phyloP scores from a whole-genome alignment of 257 asterid genomes.

The Solanum verrucosum region DNA sequence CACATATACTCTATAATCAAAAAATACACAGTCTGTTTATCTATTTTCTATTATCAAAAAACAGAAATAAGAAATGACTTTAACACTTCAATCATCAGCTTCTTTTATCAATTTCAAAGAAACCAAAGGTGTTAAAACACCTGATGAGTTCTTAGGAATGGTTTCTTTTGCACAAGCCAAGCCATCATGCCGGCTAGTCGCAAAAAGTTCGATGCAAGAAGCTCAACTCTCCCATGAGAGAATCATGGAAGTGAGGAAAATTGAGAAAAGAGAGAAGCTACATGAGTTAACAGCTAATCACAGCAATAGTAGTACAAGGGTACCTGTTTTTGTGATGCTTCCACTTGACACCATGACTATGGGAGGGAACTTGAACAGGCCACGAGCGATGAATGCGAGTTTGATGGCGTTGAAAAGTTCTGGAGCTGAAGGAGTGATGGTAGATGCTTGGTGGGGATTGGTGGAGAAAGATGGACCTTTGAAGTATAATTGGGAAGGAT shows the following conservation, averaged over 20 bases:
- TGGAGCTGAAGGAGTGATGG: constrained; percentile 95
- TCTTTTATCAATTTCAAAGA: constrained; percentile 51
- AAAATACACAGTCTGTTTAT: background rate
- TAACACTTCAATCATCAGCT: constrained; percentile 66
- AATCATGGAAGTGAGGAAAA: constrained; percentile 14
- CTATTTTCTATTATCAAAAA: background rate
- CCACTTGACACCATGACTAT: constrained; percentile 73
- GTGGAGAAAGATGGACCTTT: constrained; percentile 87
- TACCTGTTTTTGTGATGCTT: constrained; percentile 81
- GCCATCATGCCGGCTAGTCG: constrained; percentile 36
- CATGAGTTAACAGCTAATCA: constrained; percentile 33
- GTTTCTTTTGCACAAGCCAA: constrained; percentile 43
- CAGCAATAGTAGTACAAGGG: constrained; percentile 25
- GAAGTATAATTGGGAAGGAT: constrained; percentile 90
- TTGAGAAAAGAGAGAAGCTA: constrained; percentile 42
- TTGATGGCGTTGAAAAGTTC: constrained; percentile 76
- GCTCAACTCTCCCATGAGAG: constrained; percentile 15
- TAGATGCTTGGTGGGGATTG: constrained; percentile 96
- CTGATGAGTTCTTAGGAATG: constrained; percentile 39
- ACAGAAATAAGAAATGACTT: constrained; percentile 35
- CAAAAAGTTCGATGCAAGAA: constrained; percentile 38
- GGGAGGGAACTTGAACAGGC: constrained; percentile 59
- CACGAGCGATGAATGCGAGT: constrained; percentile 72
- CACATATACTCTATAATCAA: background rate
- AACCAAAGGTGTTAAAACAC: constrained; percentile 30